Percentiles rank a stretch among this genome's conserved stretches.
Conservation (phyloP, 805 yeast species). For the Starmerella bacillaris region DNA sequence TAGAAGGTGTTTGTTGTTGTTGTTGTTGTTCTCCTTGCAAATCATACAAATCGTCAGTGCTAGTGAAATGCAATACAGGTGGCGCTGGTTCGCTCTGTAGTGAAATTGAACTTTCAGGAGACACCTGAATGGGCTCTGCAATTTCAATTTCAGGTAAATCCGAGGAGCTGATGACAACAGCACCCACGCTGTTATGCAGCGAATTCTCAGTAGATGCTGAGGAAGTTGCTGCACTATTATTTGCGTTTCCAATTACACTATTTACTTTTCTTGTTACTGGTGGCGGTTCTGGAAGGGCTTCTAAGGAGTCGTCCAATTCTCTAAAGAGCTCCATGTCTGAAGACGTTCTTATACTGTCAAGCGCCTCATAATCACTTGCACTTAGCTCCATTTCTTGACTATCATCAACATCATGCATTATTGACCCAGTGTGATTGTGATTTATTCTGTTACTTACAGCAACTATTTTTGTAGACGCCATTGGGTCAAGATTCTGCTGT, state of each 20-base stretch:
- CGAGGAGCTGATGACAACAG: conserved; percentile 1
- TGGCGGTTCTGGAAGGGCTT: no score
- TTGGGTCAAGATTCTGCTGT: neutral
- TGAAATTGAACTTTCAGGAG: neutral
- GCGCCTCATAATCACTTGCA: conserved; percentile 1
- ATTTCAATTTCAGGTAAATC: neutral
- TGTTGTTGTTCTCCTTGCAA: neutral
- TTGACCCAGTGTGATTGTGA: no score
- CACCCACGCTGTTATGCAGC: no score
- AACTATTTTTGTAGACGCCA: no score
- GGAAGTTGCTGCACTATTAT: no score
- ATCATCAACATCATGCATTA: neutral
- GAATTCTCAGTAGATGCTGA: no score
- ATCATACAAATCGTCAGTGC: neutral
- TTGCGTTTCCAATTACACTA: no score
- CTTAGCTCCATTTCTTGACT: neutral
- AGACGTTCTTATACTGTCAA: no score
- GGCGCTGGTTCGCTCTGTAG: neutral
- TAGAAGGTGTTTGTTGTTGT: neutral
- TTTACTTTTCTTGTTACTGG: no score
- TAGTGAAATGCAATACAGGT: neutral
- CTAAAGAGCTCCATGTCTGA: no score
- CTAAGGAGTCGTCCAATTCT: no score
- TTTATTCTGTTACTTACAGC: no score
- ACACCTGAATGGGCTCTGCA: neutral